These are phyloP conservation scores for Puccinia sorghi DNA, from an alignment of 1,284 basidiomycete genomes.

Conservation along the genomic window DNA sequence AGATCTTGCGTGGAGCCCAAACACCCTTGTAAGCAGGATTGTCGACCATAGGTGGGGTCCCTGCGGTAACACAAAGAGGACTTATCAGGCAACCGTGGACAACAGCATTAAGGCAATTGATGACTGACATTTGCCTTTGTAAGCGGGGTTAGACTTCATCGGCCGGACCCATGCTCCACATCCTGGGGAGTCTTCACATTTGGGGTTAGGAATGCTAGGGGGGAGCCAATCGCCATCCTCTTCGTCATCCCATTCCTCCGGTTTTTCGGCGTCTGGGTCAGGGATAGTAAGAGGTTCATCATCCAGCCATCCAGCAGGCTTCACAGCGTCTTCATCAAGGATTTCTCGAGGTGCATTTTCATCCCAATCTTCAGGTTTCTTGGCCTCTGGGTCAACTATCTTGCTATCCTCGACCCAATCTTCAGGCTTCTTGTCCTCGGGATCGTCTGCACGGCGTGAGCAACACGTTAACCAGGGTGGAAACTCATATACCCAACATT, in stretches of 20 bases:
- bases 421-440: conserved; percentile 82
- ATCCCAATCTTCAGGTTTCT: conserved; percentile 88
- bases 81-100: neutral
- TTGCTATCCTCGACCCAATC: conserved; percentile 89
- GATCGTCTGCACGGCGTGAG: conserved; percentile 65
- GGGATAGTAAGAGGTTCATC: conserved; percentile 78
- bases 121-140: conserved; percentile 57
- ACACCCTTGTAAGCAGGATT: conserved; percentile 97
- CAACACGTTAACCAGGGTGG: conserved; percentile 18
- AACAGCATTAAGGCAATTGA: neutral
- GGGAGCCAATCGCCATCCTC: conserved; percentile 98
- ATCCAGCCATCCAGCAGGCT: conserved; percentile 94
- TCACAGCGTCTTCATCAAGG: conserved; percentile 77
- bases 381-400: conserved; percentile 76
- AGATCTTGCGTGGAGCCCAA: conserved; percentile 87
- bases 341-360: conserved; percentile 91
- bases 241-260: conserved; percentile 99
- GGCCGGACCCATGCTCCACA: conserved; percentile 73
- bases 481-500: neutral
- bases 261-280: conserved; percentile 86
- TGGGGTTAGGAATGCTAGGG: conserved; percentile 76
- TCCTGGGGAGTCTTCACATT: conserved; percentile 82
- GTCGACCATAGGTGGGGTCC: conserved; percentile 75
- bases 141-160: conserved; percentile 56
- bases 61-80: neutral